Base-by-base conservation (phyloP, 495 filamentous ascomycete species). In the Trichoderma virens region DNA sequence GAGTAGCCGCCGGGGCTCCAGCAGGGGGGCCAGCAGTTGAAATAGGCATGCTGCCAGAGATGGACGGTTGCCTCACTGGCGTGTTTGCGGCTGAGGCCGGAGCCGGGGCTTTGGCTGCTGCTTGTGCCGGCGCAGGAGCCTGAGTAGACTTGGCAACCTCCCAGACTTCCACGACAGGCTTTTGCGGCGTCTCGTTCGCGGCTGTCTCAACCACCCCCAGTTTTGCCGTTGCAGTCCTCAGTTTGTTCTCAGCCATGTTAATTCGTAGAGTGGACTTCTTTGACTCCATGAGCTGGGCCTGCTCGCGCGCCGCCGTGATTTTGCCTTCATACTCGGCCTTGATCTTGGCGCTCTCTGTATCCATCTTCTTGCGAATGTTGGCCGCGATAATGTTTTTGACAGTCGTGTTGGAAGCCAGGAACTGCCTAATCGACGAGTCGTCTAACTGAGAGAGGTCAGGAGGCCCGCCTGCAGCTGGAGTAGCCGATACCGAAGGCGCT, bases 101-200 rank as follows among this genome's bases (percentile, higher is more conserved):
- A 23, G 43, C 18, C 18, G 41, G 14, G 14, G n/a, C 14, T 20
- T 7, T 20, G 4, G 43, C 43, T 20, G 43, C 18, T 32, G 65
- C 60, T 45, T 7, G 56, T 23, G 62, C 35, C 11, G 62, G 31
- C 54, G 65, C 16, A n/a, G 59, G 18, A 56, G 65, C 39, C 23
- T 20, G 39, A 23, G 59, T 51, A 6, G 47, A 38, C 61, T 63
- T 62, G 32, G 61, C 62, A 18, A 88, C 75, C 43, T 88, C 85
- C 90, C 91, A 97, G 0, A 96, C 92, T 71, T 96, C 91, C 13
- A 75, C 80, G 7, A 97, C 91, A 16, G 90, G 85, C 64, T 83
- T 84, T 70, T 92, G 79, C 2, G 93, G 93, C 0, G 91, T 95
- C n/a, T 96, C 89, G 28, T 80, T 81, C 0, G 89, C 92, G 18